phyloP scores from a whole-genome alignment of 345 rosid species.

The Nasturtium officinale region DNA sequence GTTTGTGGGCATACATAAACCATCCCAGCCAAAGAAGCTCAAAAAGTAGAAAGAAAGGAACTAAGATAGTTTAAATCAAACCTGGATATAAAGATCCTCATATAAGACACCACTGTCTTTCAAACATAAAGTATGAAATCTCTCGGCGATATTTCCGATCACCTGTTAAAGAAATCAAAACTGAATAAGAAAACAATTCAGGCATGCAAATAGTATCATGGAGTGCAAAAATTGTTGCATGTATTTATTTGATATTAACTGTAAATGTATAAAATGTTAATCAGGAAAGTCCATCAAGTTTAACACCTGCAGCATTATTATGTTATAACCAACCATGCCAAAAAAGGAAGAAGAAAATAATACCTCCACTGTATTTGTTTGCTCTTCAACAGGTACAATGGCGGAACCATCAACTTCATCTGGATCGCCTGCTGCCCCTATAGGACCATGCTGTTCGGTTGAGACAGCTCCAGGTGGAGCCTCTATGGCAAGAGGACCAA shows the following conservation, averaged over 20 bases:
- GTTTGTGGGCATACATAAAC: not conserved
- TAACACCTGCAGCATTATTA: not conserved
- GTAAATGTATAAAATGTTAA: not conserved
- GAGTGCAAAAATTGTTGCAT: not conserved
- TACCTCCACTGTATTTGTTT: conserved; percentile 75
- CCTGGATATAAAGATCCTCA: conserved; percentile 96
- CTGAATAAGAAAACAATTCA: conserved; percentile 25
- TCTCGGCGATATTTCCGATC: conserved; percentile 79
- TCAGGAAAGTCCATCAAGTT: not conserved
- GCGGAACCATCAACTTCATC: conserved; percentile 69
- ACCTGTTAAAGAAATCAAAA: conserved; percentile 59
- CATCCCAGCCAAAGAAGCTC: conserved; percentile 18
- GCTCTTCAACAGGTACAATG: conserved; percentile 77
- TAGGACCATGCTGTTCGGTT: conserved; percentile 50
- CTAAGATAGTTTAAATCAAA: conserved; percentile 30
- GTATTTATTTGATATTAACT: not conserved
- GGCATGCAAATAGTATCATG: conserved; percentile 13
- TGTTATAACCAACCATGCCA: conserved; percentile 13
- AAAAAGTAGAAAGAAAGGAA: not conserved
- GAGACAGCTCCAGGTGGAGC: conserved; percentile 64
- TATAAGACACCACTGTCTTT: conserved; percentile 97
- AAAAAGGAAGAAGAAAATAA: conserved; percentile 10
- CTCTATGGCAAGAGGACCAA: conserved; percentile 91
- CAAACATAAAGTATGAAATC: conserved; percentile 85
- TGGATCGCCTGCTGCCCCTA: conserved; percentile 54